Percentiles rank a stretch among this genome's conserved stretches.
phyloP scores from a whole-genome alignment of 495 filamentous ascomycete genomes.

The Thermothielavioides terrestris region DNA sequence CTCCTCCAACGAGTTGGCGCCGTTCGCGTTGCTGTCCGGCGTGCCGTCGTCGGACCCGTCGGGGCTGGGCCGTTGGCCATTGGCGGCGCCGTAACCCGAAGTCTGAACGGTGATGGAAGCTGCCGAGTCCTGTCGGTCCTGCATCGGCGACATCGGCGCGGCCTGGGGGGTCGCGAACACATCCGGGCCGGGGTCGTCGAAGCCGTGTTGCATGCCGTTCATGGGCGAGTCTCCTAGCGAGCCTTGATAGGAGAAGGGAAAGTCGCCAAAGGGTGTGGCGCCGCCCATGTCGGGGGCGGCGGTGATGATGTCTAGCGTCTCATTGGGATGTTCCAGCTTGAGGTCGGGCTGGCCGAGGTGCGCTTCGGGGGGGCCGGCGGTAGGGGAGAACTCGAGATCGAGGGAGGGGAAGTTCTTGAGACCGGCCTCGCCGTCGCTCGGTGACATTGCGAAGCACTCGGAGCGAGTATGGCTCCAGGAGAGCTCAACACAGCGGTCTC shows the following conservation, averaged over 20 bases:
- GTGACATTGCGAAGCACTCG: conserved; percentile 21
- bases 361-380: conserved; percentile 15
- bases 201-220: conserved; percentile 22
- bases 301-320: conserved; percentile 23
- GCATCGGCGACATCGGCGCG: conserved; percentile 31
- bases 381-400: conserved; percentile 23
- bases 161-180: conserved; percentile 29
- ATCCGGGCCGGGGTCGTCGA: conserved; percentile 34
- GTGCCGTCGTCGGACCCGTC: conserved; percentile 42
- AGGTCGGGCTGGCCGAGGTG: conserved; percentile 19
- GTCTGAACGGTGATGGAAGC: conserved; percentile 28
- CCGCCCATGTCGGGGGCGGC: conserved; percentile 26
- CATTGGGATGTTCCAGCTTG: conserved; percentile 24
- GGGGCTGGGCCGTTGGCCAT: conserved; percentile 26
- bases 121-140: conserved; percentile 33
- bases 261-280: conserved; percentile 37
- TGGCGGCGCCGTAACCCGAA: conserved; percentile 14
- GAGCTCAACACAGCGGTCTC: not conserved
- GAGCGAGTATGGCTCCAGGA: not conserved
- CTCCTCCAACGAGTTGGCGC: conserved; percentile 40
- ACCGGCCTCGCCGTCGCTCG: conserved; percentile 13
- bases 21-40: conserved; percentile 38
- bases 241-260: conserved; percentile 38
- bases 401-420: conserved; percentile 19
- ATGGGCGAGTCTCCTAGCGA: conserved; percentile 34